phyloP scores from a whole-genome alignment of 2,329 filamentous ascomycete genomes.

The Colletotrichum lentis region DNA sequence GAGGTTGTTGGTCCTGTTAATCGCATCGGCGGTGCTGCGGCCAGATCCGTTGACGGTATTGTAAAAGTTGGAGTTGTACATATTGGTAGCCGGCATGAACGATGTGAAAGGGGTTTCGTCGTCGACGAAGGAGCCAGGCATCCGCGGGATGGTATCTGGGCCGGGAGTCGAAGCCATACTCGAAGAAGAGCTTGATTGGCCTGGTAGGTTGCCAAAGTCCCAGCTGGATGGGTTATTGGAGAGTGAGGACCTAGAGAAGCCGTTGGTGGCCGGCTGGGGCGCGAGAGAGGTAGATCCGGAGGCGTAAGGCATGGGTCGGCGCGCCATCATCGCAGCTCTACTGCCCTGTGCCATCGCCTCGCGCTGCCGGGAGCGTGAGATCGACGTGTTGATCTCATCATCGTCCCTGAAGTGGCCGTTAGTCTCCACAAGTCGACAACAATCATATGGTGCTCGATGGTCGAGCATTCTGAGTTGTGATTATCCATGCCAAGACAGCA shows the following conservation, averaged over 20 bases:
- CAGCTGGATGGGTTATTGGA: not conserved
- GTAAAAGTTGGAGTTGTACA: not conserved
- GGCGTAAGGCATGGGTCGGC: not conserved
- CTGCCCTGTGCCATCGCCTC: not conserved
- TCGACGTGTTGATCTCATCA: constrained; percentile 43
- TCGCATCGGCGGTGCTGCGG: constrained; percentile 26
- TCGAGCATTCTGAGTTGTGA: too few relatives aligned
- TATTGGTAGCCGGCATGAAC: constrained; percentile 11
- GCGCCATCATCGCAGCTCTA: not conserved
- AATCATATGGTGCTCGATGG: too few relatives aligned
- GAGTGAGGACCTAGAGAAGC: not conserved
- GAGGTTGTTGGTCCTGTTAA: constrained; percentile 32
- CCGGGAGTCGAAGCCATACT: constrained; percentile 10
- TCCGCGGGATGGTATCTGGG: constrained; percentile 7
- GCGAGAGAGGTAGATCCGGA: not conserved
- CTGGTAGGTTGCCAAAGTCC: not conserved
- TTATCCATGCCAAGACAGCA: constrained; percentile 35
- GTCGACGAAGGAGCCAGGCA: constrained; percentile 26
- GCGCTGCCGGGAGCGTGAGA: constrained; percentile 14
- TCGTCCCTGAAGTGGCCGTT: constrained; percentile 45
- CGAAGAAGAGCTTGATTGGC: constrained; percentile 9
- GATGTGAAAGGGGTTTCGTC: constrained; percentile 2
- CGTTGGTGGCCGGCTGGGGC: not conserved
- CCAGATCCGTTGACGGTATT: not conserved
- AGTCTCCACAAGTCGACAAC: constrained; percentile 31